These are phyloP conservation scores for Hyaloperonospora arabidopsidis DNA, from an alignment of 352 stramenopile species.

Conservation along the genomic window DNA sequence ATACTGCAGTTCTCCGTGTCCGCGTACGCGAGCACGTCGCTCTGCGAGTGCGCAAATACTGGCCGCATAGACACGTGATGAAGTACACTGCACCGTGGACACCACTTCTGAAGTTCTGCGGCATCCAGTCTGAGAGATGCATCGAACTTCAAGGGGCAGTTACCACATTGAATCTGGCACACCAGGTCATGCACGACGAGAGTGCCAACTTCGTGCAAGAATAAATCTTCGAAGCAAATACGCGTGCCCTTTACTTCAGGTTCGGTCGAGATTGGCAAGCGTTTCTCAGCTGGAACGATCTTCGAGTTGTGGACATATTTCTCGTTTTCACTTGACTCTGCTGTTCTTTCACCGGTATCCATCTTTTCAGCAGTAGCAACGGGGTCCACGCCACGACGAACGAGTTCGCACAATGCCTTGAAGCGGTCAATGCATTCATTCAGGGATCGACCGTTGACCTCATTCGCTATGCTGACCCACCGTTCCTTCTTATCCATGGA, in stretches of 20 bases:
- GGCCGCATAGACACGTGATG: conserved; percentile 59
- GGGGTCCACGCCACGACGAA: conserved; percentile 31
- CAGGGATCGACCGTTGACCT: conserved; percentile 55
- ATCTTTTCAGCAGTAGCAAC: conserved; percentile 6
- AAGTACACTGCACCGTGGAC: conserved; percentile 64
- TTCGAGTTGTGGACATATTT: conserved; percentile 22
- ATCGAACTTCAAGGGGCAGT: conserved; percentile 74
- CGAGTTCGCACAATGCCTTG: conserved; percentile 48
- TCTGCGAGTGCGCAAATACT: conserved; percentile 62
- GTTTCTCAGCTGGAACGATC: conserved; percentile 43
- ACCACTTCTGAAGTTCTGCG: conserved; percentile 61
- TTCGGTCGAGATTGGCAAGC: conserved; percentile 48
- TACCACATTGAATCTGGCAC: conserved; percentile 58
- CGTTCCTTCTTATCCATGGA: conserved; percentile 65
- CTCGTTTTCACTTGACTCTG: conserved; percentile 13
- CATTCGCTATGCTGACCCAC: conserved; percentile 57
- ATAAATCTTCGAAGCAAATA: conserved; percentile 58
- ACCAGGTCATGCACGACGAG: conserved; percentile 53
- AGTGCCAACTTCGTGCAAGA: conserved; percentile 74
- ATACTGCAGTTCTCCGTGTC: conserved; percentile 67
- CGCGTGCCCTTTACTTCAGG: conserved; percentile 42
- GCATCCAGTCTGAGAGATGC: conserved; percentile 40
- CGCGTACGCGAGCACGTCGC: conserved; percentile 55
- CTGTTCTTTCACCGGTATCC: conserved; percentile 12
- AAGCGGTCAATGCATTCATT: conserved; percentile 83